A percentile compares a stretch with the other conserved stretches of the same genome.
These are phyloP conservation scores for Aaosphaeria arxii DNA, from an alignment of 2,329 filamentous ascomycete genomes.

Conservation along the genomic window DNA sequence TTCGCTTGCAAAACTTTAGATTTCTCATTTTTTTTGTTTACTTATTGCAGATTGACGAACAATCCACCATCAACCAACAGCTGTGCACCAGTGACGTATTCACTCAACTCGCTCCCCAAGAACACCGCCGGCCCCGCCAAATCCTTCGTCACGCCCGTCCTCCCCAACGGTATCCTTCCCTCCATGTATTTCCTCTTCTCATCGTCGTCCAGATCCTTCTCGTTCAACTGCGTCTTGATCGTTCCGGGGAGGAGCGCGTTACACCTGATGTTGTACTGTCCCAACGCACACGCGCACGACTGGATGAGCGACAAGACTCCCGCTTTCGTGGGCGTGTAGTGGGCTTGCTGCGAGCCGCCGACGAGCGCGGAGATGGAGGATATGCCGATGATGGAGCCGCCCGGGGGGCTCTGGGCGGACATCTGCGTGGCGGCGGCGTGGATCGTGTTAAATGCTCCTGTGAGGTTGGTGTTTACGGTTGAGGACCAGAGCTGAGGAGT, in stretches of 20 bases:
- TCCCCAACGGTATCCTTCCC: constrained; percentile 69
- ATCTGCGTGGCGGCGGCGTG: constrained; percentile 85
- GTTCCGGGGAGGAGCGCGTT: constrained; percentile 83
- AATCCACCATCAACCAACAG: constrained; percentile 83
- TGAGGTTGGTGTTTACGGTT: constrained; percentile 77
- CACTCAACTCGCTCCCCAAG: constrained; percentile 68
- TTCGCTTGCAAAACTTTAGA: no score
- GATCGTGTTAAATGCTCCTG: constrained; percentile 82
- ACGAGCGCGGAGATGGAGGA: constrained; percentile 73
- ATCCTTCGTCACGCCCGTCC: constrained; percentile 54
- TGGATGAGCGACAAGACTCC: constrained; percentile 80
- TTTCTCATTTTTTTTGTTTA: not conserved
- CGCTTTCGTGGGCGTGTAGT: constrained; percentile 85
- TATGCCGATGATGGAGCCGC: constrained; percentile 77
- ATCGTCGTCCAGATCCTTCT: constrained; percentile 73
- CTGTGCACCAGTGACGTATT: constrained; percentile 67
- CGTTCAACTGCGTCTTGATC: constrained; percentile 79
- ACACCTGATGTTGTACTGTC: constrained; percentile 72
- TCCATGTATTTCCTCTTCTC: constrained; percentile 76
- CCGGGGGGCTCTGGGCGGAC: constrained; percentile 58
- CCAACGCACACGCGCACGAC: constrained; percentile 74
- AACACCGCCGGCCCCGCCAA: constrained; percentile 83
- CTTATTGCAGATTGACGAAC: constrained; percentile 71
- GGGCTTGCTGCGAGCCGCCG: constrained; percentile 73
- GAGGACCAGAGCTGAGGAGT: constrained; percentile 65